These are phyloP conservation scores for Solanum bulbocastanum DNA, from an alignment of 257 asterid genomes.

Conservation along the genomic window DNA sequence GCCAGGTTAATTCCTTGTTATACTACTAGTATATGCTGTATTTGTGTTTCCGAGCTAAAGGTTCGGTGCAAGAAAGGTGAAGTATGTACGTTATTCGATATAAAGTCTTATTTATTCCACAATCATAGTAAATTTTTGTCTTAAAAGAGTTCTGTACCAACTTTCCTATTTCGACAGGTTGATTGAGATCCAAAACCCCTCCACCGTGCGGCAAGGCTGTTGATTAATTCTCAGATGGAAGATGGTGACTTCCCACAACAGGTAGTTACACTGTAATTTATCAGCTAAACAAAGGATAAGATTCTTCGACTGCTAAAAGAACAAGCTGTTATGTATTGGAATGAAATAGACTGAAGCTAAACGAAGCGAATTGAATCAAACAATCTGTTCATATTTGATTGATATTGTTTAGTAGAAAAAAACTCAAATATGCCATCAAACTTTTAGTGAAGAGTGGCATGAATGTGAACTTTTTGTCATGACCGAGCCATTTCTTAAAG, in stretches of 20 bases:
- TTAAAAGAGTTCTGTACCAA: neutral
- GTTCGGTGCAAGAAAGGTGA: no score
- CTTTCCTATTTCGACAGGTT: constrained; percentile 7
- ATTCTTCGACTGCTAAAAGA: neutral
- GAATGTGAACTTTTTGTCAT: no score
- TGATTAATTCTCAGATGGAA: constrained; percentile 71
- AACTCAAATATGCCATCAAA: neutral
- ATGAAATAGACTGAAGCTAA: neutral
- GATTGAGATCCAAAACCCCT: constrained; percentile 1
- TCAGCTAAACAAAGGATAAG: neutral
- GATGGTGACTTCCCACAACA: constrained; percentile 72
- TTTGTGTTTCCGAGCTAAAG: neutral
- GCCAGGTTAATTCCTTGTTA: constrained; percentile 37
- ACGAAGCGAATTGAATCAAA: neutral
- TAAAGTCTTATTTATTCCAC: no score
- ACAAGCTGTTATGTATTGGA: neutral
- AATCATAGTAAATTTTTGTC: neutral
- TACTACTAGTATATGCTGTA: neutral
- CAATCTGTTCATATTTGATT: neutral
- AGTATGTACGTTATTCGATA: no score
- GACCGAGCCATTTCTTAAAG: neutral
- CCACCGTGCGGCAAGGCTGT: constrained; percentile 51
- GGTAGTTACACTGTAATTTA: constrained; percentile 16
- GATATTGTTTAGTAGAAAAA: neutral
- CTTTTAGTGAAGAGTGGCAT: no score